Conservation (phyloP, 352 stramenopile species). For the Phytophthora nicotianae region DNA sequence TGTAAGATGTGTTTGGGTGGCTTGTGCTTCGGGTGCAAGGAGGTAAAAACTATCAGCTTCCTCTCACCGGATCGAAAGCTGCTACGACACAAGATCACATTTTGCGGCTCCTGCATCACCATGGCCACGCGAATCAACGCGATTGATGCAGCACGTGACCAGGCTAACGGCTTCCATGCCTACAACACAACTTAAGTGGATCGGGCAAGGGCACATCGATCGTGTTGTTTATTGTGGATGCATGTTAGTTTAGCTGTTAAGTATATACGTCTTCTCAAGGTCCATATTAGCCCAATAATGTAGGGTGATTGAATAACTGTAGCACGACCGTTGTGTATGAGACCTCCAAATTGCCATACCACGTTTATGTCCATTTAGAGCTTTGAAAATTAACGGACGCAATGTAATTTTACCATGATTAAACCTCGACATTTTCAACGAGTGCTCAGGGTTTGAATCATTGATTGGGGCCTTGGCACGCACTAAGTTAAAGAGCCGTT, state of each 20-base stretch:
- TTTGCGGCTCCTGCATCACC: slow-evolving; percentile 19
- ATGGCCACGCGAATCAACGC: slow-evolving; percentile 9
- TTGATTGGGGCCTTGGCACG: no score
- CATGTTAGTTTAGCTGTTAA: background rate
- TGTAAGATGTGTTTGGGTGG: slow-evolving; percentile 38
- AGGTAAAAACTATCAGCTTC: slow-evolving; percentile 44
- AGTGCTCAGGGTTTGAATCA: no score
- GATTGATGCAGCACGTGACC: slow-evolving; percentile 4
- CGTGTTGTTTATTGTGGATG: background rate
- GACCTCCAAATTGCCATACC: no score
- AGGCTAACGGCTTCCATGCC: slow-evolving; percentile 7
- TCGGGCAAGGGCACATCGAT: slow-evolving; percentile 1
- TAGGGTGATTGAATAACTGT: no score
- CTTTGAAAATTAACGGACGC: no score
- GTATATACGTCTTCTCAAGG: background rate
- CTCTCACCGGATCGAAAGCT: slow-evolving; percentile 32
- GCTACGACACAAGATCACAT: slow-evolving; percentile 23
- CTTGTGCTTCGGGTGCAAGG: slow-evolving; percentile 37
- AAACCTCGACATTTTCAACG: no score
- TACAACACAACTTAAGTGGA: slow-evolving; percentile 1
- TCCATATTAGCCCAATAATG: background rate
- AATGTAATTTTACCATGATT: no score
- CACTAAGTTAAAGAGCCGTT: no score
- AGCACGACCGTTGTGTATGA: no score
- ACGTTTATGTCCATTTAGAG: no score